Evolutionary conservation across 257 asterid genomes (phyloP).

Genomic region (Orobanche coerulescens): DNA sequence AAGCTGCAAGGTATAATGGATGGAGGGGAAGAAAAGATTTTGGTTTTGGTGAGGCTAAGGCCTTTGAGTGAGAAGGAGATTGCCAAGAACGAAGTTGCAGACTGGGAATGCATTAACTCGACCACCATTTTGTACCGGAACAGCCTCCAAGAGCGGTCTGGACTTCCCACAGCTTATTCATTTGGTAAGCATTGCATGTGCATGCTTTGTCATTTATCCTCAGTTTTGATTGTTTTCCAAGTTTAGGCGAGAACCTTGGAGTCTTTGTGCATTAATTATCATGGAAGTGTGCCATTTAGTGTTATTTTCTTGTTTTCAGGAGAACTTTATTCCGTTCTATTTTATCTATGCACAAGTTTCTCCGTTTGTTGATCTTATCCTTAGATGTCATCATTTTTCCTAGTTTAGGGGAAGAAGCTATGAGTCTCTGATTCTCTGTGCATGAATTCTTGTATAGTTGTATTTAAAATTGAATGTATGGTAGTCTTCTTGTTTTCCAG

Average conservation of each 20-base stretch:
- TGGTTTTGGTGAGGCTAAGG: constrained; percentile 92
- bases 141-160: constrained; percentile 96
- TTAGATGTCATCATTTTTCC: constrained; percentile 1
- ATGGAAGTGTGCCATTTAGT: background rate
- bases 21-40: constrained; percentile 72
- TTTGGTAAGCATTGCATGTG: constrained; percentile 63
- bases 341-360: background rate
- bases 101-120: constrained; percentile 97
- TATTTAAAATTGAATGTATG: background rate
- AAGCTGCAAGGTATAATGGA: constrained; percentile 55
- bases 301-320: background rate
- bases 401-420: constrained; percentile 12
- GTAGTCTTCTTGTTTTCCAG: background rate
- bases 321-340: background rate
- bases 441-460: background rate
- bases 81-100: constrained; percentile 69
- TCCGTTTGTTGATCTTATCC: constrained; percentile 3
- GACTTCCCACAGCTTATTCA: constrained; percentile 83
- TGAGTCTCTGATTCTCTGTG: background rate
- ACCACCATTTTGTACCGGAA: constrained; percentile 87
- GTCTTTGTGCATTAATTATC: background rate
- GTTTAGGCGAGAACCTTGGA: constrained; percentile 2
- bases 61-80: constrained; percentile 94
- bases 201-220: constrained; percentile 8
- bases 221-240: background rate